Conservation (phyloP, 805 yeast species). For the Lachancea quebecensis region DNA sequence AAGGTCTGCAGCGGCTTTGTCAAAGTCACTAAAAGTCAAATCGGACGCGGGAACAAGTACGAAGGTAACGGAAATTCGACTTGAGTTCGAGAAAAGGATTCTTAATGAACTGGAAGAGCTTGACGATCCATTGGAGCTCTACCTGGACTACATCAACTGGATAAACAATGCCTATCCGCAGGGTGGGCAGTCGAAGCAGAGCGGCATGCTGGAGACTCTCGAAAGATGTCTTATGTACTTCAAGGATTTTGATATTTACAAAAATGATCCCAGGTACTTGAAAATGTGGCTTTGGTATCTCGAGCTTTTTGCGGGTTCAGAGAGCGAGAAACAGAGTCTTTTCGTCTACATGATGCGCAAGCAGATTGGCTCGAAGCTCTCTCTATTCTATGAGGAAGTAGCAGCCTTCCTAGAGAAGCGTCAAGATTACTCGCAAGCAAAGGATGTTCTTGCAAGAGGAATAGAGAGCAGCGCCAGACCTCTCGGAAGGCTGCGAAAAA, state of each 20-base stretch:
- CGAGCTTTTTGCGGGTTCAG: conserved; percentile 22
- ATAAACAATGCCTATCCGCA: conserved; percentile 54
- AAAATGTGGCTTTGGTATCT: conserved; percentile 78
- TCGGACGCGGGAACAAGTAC: conserved; percentile 12
- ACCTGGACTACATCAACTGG: conserved; percentile 73
- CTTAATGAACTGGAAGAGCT: conserved; percentile 43
- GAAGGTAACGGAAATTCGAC: conserved; percentile 31
- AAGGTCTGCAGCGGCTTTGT: conserved; percentile 54
- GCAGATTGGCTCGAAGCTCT: conserved; percentile 59
- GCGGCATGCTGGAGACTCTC: conserved; percentile 57
- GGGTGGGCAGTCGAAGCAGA: conserved; percentile 51
- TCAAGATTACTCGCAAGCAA: conserved; percentile 13
- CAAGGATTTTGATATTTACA: conserved; percentile 57
- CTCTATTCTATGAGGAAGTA: conserved; percentile 74
- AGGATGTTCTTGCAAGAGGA: conserved; percentile 20
- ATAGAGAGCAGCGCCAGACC: conserved; percentile 63
- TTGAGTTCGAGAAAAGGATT: conserved; percentile 45
- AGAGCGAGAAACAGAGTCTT: conserved; percentile 65
- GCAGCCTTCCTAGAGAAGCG: conserved; percentile 37
- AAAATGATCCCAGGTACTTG: conserved; percentile 76
- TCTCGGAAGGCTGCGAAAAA: conserved; percentile 33
- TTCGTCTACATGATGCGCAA: conserved; percentile 65
- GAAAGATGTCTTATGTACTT: conserved; percentile 69
- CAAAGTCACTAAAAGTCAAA: conserved; percentile 33
- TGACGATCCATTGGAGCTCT: conserved; percentile 81